Evolutionary conservation across 2,329 filamentous ascomycete genomes (phyloP).

Genomic region (Pleomassaria siparia): DNA sequence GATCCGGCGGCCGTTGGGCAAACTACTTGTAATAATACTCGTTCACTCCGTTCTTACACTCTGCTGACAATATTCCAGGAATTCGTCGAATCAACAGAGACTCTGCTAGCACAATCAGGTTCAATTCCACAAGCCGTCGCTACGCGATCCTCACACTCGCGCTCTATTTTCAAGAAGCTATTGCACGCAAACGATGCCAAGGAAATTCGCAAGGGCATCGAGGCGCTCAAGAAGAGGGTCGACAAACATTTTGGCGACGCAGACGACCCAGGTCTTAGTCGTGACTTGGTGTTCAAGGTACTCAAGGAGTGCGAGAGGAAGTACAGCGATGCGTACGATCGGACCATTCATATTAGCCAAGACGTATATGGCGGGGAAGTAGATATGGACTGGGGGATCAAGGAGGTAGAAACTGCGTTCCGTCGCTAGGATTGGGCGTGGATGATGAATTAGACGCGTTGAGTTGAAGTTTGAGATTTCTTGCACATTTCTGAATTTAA

Average conservation of each 20-base stretch:
- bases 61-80: conserved; percentile 58
- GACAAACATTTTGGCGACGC: conserved; percentile 97
- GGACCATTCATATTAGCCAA: conserved; percentile 45
- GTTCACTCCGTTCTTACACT: conserved; percentile 12
- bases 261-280: conserved; percentile 69
- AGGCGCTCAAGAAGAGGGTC: conserved; percentile 83
- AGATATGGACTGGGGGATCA: conserved; percentile 42
- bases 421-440: conserved; percentile 19
- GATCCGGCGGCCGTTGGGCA: conserved; percentile 84
- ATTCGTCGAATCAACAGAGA: conserved; percentile 86
- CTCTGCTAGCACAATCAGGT: conserved; percentile 59
- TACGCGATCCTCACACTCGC: conserved; percentile 78
- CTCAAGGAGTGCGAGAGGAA: conserved; percentile 60
- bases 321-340: conserved; percentile 58
- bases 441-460: background rate
- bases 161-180: conserved; percentile 81
- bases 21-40: conserved; percentile 61
- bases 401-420: conserved; percentile 35
- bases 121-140: conserved; percentile 64
- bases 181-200: conserved; percentile 77
- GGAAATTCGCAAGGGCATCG: conserved; percentile 87
- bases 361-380: conserved; percentile 51
- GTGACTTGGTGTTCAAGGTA: conserved; percentile 61
- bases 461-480: background rate
- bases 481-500: background rate